Evolutionary conservation across 331 rosid genomes (phyloP).

Genomic region (Saraca asoca): DNA sequence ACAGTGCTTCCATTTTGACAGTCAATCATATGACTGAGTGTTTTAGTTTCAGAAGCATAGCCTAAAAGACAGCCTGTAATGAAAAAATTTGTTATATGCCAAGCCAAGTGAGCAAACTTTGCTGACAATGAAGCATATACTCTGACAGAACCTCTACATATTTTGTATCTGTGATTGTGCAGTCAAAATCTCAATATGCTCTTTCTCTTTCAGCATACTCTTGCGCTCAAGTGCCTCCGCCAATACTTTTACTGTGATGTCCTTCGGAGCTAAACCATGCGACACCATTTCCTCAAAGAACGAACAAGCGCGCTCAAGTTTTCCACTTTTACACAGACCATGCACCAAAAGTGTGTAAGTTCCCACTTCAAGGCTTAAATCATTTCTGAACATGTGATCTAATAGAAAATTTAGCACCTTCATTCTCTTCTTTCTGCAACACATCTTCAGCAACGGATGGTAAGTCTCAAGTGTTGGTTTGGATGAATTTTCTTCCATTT

Average conservation of each 20-base stretch:
- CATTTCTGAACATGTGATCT: constrained; percentile 73
- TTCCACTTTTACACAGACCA: constrained; percentile 58
- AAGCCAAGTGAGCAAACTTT: background rate
- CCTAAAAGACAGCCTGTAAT: background rate
- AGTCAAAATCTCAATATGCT: constrained; percentile 58
- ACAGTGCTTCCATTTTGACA: background rate
- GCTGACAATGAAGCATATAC: background rate
- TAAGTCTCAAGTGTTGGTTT: constrained; percentile 65
- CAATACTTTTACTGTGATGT: constrained; percentile 45
- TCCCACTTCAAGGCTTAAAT: constrained; percentile 58
- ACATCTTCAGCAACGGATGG: constrained; percentile 79
- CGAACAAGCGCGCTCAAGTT: constrained; percentile 53
- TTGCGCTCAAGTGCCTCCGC: constrained; percentile 52
- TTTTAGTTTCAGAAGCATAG: background rate
- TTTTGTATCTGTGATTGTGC: constrained; percentile 6
- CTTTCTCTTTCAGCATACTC: constrained; percentile 58
- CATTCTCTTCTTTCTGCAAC: constrained; percentile 78
- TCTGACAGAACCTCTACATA: background rate
- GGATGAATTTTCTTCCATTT: constrained; percentile 68
- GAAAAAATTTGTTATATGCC: no score
- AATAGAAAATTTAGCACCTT: constrained; percentile 69
- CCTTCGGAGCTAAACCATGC: constrained; percentile 55
- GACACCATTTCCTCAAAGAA: constrained; percentile 77
- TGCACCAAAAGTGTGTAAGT: constrained; percentile 62
- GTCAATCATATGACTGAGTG: background rate